Conservation (phyloP, 352 stramenopile genomes). For the Ochromonadaceae sp. region DNA sequence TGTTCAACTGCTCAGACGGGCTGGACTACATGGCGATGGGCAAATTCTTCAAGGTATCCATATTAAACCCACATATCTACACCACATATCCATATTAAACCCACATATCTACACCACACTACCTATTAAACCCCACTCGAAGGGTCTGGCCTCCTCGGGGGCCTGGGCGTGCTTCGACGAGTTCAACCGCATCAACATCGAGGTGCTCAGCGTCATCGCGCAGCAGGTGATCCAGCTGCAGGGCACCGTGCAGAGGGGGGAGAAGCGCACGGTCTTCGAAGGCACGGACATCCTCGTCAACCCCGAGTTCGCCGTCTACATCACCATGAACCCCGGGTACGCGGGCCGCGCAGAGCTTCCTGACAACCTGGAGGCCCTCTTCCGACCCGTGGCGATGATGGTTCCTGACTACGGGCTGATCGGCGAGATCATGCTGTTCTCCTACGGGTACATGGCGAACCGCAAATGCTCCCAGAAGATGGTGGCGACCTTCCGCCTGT, state of each 20-base stretch:
- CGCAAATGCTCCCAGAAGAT: slow-evolving; percentile 81
- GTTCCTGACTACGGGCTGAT: slow-evolving; percentile 86
- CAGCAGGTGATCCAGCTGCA: slow-evolving; percentile 50
- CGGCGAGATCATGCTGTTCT: slow-evolving; percentile 89
- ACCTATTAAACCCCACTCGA: background rate
- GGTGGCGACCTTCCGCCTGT: slow-evolving; percentile 86
- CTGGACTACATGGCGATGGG: slow-evolving; percentile 83
- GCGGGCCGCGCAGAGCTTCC: slow-evolving; percentile 78
- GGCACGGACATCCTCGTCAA: slow-evolving; percentile 80
- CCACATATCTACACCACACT: background rate
- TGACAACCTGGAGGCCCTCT: slow-evolving; percentile 81
- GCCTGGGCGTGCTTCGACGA: slow-evolving; percentile 88
- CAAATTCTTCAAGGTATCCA: slow-evolving; percentile 34
- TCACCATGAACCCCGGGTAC: slow-evolving; percentile 90
- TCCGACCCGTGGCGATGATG: slow-evolving; percentile 91
- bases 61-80: background rate
- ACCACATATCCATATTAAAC: background rate
- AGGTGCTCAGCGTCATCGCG: slow-evolving; percentile 48
- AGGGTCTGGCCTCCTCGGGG: slow-evolving; percentile 67
- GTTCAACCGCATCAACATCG: slow-evolving; percentile 89
- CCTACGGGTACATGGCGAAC: slow-evolving; percentile 77
- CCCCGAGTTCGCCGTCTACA: slow-evolving; percentile 78
- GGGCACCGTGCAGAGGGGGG: slow-evolving; percentile 38
- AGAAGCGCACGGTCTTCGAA: slow-evolving; percentile 65
- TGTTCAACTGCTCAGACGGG: slow-evolving; percentile 86